These are phyloP conservation scores for Escovopsis sp. DNA, from an alignment of 2,329 filamentous ascomycete species.

Conservation along the genomic window DNA sequence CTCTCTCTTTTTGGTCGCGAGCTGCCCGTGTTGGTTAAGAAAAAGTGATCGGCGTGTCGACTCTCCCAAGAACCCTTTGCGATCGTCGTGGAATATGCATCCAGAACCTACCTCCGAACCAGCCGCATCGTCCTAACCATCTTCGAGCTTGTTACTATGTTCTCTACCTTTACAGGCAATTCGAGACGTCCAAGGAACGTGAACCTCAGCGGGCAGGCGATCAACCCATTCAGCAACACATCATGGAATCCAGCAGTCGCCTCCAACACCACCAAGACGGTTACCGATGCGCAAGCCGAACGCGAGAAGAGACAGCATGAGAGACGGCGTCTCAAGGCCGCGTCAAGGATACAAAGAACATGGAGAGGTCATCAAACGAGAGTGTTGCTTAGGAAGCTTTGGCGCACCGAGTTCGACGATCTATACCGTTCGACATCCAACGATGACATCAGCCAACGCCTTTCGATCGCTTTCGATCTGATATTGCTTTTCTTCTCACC, in stretches of 20 bases:
- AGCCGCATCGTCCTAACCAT: too few relatives aligned
- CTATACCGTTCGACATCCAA: constrained; percentile 28
- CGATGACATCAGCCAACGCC: constrained; percentile 20
- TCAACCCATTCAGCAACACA: constrained; percentile 62
- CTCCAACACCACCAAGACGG: constrained; percentile 56
- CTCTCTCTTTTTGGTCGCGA: neutral
- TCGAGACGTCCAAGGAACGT: constrained; percentile 79
- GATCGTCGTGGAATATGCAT: neutral
- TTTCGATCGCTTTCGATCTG: constrained; percentile 29
- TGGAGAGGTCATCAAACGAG: constrained; percentile 69
- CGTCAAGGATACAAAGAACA: constrained; percentile 57
- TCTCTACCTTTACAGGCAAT: constrained; percentile 79
- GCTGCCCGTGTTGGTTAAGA: neutral
- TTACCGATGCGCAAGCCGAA: constrained; percentile 78
- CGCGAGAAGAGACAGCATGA: constrained; percentile 68
- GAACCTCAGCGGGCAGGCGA: constrained; percentile 75
- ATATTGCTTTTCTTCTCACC: constrained; percentile 36
- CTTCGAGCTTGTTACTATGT: constrained; percentile 35
- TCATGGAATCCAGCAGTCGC: constrained; percentile 41
- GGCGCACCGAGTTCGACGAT: constrained; percentile 48
- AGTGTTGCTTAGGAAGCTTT: constrained; percentile 37
- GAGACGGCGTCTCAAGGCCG: constrained; percentile 59
- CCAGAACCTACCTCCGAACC: too few relatives aligned
- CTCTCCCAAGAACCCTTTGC: too few relatives aligned
- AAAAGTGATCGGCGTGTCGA: neutral